Base-by-base conservation (phyloP, 768 basidiomycete species). In the Sarcodon sp. region DNA sequence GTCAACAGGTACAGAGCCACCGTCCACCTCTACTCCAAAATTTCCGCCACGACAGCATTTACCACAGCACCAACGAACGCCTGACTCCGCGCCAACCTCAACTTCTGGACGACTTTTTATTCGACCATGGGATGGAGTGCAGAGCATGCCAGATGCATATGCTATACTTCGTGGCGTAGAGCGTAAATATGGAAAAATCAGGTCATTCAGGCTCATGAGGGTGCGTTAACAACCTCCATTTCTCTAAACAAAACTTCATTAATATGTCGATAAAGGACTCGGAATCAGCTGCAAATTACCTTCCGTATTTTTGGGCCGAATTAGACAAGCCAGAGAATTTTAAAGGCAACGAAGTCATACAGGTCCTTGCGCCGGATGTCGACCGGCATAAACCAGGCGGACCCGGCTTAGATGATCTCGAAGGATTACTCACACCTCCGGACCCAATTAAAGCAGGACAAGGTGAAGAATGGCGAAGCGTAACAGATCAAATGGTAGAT, bases 91-190 rank as follows among this genome's bases (percentile, higher is more conserved):
- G 4, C 21, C 21, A 27, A 27, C 21, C 21, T 27, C 21, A 27
- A 27, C 21, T 4, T 27, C 21, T 27, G 21, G 21, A 27, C 21
- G 11, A 13, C 13, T 73, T 9, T 58, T 60, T 33, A 59, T 78
- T 35, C 66, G 70, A 39, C 60, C 69, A 43, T 69, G 66, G 56
- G 59, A 60, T 37, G 62, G 65, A 7, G 58, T 76, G 12, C 58
- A 55, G 3, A 72, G 71, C 33, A 71, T 78, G 54, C 60, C 66
- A 4, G 74, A 83, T 18, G 73, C 70, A 4, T 66, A 72, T 7
- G 65, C 72, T 43, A 65, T 79, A 43, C 57, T 82, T 47, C 71
- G 75, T 43, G 72, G 69, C 7, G 54, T 83, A 31, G 81, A 84
- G 61, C 67, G 46, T 49, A 54, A 37, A 38, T 62, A 52, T 37